Evolutionary conservation across 1,284 basidiomycete species (phyloP).

Genomic region (Farysia itapuensis): DNA sequence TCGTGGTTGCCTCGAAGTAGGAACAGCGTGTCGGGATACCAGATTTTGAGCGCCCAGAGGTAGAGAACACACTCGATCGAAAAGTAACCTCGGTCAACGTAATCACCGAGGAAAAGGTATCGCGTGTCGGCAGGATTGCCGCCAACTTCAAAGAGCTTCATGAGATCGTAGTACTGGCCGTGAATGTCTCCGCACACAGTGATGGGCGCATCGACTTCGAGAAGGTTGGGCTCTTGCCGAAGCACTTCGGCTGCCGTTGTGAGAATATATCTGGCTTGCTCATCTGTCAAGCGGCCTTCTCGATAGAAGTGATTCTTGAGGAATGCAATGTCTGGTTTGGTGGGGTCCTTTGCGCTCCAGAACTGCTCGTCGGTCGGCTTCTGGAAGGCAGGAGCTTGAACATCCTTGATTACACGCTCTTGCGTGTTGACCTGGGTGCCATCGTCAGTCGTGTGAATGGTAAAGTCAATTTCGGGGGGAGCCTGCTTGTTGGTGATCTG

Average conservation of each 20-base stretch:
- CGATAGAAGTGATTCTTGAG: constrained; percentile 99
- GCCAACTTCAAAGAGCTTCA: constrained; percentile 60
- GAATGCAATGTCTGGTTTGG: constrained; percentile 74
- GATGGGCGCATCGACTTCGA: constrained; percentile 89
- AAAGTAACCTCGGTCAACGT: constrained; percentile 59
- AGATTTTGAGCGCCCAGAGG: constrained; percentile 58
- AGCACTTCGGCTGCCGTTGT: constrained; percentile 74
- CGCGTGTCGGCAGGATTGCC: constrained; percentile 59
- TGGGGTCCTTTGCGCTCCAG: constrained; percentile 58
- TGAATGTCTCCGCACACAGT: constrained; percentile 65
- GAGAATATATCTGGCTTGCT: constrained; percentile 84
- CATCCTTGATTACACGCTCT: constrained; percentile 62
- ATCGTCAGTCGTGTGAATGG: constrained; percentile 61
- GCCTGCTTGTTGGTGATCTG: constrained; percentile 53
- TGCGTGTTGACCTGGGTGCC: constrained; percentile 61
- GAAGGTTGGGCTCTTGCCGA: constrained; percentile 79
- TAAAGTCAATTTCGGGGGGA: constrained; percentile 60
- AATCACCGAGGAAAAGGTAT: constrained; percentile 59
- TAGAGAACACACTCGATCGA: constrained; percentile 60
- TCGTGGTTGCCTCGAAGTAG: constrained; percentile 60
- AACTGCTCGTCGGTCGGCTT: constrained; percentile 91
- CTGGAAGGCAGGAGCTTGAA: constrained; percentile 72
- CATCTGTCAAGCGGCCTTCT: constrained; percentile 82
- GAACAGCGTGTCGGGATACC: constrained; percentile 59
- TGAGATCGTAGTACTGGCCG: constrained; percentile 59